Evolutionary conservation across 768 basidiomycete species (phyloP), one percentile per base, ranked within the genome.

Genomic region (Piloderma croceum): DNA sequence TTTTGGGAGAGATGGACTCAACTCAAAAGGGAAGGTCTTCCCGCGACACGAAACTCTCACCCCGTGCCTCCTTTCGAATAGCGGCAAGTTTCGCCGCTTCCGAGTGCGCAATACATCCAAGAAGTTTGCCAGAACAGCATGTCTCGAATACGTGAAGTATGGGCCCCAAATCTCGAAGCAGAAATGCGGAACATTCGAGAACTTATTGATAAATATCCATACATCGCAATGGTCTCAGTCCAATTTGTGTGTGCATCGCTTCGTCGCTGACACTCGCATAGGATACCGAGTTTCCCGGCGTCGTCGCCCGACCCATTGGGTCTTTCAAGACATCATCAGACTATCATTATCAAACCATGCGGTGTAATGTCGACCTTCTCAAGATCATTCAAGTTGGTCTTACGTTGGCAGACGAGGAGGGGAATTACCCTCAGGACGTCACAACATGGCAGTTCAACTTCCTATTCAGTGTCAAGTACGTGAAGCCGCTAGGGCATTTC

Each of bases 391-490:
- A 99, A 67, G 81, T 98, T 45, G 96, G 96, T 5, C 76, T 99
- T 49, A 96, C 96, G 5, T 70, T 99, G 21, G 84, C 89, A 29
- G 91, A 98, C 61, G 91, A 93, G 59, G 79, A 96, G 23, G 96
- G 96, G 4, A 84, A 92, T 56, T 81, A 83, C 42, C 90, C 93
- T 9, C 81, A 81, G 51, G 93, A 94, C 39, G 77, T 83, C 24
- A 86, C 87, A 22, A 96, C 93, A 39, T 99, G 96, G 96, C 96
- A 99, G 63, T 99, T 99, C 69, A 99, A 99, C 63, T 98, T 99
- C 70, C 78, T 76, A 57, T 99, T 98, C 63, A 88, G 78, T 61
- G 66, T 92, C 46, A 77, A 77, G 94, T 92, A 57, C 50, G 83
- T 69, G 10, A 35, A 23, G n/a, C 32, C 35, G 36, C 17, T 38